Base-by-base conservation (phyloP, 768 basidiomycete genomes). In the Boletus sensibilis region DNA sequence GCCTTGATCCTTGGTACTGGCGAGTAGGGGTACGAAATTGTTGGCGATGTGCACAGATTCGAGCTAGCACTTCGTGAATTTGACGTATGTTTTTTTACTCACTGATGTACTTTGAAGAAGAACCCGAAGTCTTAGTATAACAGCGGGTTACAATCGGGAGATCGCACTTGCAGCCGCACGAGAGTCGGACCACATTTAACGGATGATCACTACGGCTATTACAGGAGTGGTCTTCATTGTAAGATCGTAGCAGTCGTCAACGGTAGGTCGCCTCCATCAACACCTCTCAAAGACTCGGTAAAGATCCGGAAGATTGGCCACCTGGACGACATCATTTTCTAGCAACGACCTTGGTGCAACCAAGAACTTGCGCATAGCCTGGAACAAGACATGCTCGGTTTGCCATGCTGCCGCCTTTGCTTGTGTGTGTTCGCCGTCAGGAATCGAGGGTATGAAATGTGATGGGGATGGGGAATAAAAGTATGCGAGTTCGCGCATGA, bases 221-320 rank as follows among this genome's bases (percentile, higher is more conserved):
- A 41, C 34, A 38, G 14, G 25, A 4, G 41, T 20, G 5, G n/a
- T n/a, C 34, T 53, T 50, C 35, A 27, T 40, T 2, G 42, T 29
- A 38, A 47, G 14, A 42, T 56, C 39, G 25, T 41, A 44, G 40
- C 50, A 55, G 18, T 42, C 57, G 6, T 60, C 53, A 29, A n/a
- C 16, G 16, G 25, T 29, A 14, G 5, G 9, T 35, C 21, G 27
- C 18, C n/a, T 9, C 10, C n/a, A 43, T 78, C 68, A 98, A 68
- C 95, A 98, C 60, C 95, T 75, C 74, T 98, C 95, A 65, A 98
- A 99, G 0, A 98, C 90, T 59, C 89, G 87, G 71, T 97, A 99
- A 51, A 99, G 75, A 60, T 95, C 93, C 2, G 94, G 94, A 41
- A 98, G 73, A 70, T 84, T 89, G 11, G 97, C 94, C 20, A 96